These are phyloP conservation scores for Moesziomyces parantarcticus DNA, from an alignment of 1,284 basidiomycete species.

Conservation along the genomic window DNA sequence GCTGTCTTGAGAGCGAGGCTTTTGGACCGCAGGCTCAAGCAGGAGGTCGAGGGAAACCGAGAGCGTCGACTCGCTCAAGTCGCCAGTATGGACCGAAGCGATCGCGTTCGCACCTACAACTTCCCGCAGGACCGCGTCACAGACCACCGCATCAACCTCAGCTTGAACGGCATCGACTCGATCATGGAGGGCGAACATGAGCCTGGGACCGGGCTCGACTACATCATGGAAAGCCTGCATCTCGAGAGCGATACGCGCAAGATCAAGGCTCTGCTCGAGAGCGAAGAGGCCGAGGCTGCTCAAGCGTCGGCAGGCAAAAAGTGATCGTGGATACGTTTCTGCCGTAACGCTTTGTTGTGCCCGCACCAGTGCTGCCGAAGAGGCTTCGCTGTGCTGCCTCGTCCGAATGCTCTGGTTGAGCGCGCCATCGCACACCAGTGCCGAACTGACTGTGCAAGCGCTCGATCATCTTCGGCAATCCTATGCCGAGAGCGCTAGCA, in stretches of 20 bases:
- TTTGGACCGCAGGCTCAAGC: constrained; percentile 55
- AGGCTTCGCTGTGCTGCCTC: too few species aligned
- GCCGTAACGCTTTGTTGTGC: too few species aligned
- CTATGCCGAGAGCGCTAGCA: not conserved
- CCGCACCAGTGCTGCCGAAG: too few species aligned
- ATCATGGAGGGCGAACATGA: constrained; percentile 65
- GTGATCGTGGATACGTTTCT: too few species aligned
- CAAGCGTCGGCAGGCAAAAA: constrained; percentile 12
- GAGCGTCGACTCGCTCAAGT: constrained; percentile 59
- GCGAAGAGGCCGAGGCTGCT: constrained; percentile 36
- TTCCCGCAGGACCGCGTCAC: constrained; percentile 67
- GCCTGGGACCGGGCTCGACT: constrained; percentile 47
- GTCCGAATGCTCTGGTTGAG: too few species aligned
- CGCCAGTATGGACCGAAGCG: constrained; percentile 63
- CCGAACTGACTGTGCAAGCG: not conserved
- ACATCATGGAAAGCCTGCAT: constrained; percentile 49
- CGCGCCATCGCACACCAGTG: too few species aligned
- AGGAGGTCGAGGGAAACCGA: constrained; percentile 57
- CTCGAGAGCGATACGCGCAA: constrained; percentile 42
- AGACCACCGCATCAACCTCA: constrained; percentile 63
- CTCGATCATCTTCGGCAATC: constrained; percentile 15
- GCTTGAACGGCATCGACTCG: constrained; percentile 55
- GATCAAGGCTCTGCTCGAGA: constrained; percentile 50
- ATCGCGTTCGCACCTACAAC: constrained; percentile 66
- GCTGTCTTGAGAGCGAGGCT: constrained; percentile 61